Percentiles rank a stretch among this genome's conserved stretches.
Evolutionary conservation across 2,329 filamentous ascomycete species (phyloP).

Genomic region (Nothomitra cinnamomea): DNA sequence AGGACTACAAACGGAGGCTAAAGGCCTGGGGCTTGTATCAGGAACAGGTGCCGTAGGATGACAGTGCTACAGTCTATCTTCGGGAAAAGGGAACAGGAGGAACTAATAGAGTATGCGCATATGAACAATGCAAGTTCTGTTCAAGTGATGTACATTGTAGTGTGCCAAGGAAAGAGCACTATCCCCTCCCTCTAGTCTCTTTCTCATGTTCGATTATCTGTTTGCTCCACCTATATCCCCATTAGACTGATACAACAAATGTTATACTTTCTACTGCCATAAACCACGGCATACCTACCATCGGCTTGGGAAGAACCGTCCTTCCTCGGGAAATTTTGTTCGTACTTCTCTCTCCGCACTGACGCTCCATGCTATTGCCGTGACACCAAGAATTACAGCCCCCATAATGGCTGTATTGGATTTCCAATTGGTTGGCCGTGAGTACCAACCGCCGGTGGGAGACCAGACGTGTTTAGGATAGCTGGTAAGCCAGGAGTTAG

Average conservation of each 20-base stretch:
- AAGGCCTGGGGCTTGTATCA: conserved; percentile 20
- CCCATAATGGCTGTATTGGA: conserved; percentile 69
- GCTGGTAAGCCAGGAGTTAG: conserved; percentile 28
- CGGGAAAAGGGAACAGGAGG: neutral
- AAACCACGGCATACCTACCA: conserved; percentile 38
- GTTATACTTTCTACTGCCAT: conserved; percentile 4
- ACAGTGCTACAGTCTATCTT: neutral
- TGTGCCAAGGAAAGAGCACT: conserved; percentile 15
- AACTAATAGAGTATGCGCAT: neutral
- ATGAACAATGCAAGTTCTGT: neutral
- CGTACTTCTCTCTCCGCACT: conserved; percentile 60
- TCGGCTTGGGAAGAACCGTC: conserved; percentile 70
- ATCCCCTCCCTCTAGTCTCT: conserved; percentile 20
- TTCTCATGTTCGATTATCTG: conserved; percentile 54
- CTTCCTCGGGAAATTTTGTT: conserved; percentile 57
- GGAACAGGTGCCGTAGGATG: neutral
- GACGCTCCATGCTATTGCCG: conserved; percentile 49
- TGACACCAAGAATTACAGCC: conserved; percentile 49
- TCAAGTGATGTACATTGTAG: neutral
- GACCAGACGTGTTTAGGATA: conserved; percentile 99
- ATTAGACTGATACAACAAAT: conserved; percentile 5
- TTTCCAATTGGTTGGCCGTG: conserved; percentile 89
- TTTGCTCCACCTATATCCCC: conserved; percentile 44
- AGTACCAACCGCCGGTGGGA: conserved; percentile 93
- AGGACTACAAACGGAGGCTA: conserved; percentile 24